Percentiles rank a stretch among this genome's conserved stretches.
phyloP scores from a whole-genome alignment of 495 filamentous ascomycete genomes.

The Tuber borchii region DNA sequence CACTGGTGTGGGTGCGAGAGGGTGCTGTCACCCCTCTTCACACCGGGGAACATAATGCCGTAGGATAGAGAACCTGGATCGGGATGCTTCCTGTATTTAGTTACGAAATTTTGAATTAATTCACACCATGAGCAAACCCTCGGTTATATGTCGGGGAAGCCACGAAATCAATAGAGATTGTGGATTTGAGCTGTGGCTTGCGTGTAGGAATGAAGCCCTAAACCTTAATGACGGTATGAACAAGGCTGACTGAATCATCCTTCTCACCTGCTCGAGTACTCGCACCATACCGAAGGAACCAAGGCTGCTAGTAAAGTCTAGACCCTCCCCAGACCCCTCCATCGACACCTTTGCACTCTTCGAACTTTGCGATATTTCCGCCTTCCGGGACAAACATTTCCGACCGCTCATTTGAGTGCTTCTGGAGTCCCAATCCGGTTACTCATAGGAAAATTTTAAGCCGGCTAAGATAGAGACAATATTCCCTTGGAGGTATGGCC shows the following conservation, averaged over 20 bases:
- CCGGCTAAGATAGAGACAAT: no score
- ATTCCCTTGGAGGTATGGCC: no score
- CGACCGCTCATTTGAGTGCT: background rate
- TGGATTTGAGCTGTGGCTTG: background rate
- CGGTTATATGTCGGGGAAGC: background rate
- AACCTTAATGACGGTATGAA: background rate
- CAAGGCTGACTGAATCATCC: background rate
- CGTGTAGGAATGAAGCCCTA: background rate
- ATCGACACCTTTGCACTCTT: background rate
- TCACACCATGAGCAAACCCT: background rate
- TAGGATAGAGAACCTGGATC: no score
- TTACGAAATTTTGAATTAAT: no score
- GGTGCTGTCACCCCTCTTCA: background rate
- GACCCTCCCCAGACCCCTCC: background rate
- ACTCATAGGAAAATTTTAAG: no score
- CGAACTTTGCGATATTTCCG: background rate
- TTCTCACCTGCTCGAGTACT: no score
- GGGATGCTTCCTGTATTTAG: no score
- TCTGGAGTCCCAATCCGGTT: no score
- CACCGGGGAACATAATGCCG: no score
- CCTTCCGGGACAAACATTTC: background rate
- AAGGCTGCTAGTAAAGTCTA: background rate
- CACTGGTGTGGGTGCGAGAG: background rate
- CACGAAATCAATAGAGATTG: background rate
- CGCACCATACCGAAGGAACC: background rate